These are phyloP conservation scores for Pouteria glomerata DNA, from an alignment of 148 eudicot species.

Conservation along the genomic window DNA sequence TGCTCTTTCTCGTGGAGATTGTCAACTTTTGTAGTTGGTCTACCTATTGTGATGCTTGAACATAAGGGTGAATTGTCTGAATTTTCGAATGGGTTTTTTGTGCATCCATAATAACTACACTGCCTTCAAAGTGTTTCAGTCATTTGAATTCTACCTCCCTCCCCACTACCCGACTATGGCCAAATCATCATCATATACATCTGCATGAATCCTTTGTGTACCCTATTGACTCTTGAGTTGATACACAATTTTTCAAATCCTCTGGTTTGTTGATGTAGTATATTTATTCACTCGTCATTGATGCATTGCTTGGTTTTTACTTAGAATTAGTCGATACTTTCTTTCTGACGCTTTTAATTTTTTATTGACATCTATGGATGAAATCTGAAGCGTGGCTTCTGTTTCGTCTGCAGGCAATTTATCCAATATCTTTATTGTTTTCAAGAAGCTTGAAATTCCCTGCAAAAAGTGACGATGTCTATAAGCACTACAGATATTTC, in stretches of 20 bases:
- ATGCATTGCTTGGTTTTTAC: neutral
- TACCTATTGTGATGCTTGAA: neutral
- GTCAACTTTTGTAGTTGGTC: neutral
- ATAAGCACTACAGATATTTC: conserved; percentile 47
- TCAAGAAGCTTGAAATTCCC: conserved; percentile 74
- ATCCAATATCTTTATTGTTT: conserved; percentile 60
- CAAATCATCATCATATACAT: neutral
- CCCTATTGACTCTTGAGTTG: neutral
- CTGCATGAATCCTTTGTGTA: neutral
- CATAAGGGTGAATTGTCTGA: neutral
- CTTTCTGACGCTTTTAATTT: conserved; percentile 8
- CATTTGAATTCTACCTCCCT: neutral
- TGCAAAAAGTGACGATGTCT: conserved; percentile 42
- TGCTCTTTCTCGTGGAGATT: neutral
- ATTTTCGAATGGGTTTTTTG: neutral
- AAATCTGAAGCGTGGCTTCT: neutral
- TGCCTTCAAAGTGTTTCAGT: neutral
- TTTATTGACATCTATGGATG: neutral
- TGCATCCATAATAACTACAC: neutral
- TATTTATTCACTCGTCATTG: neutral
- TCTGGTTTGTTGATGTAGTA: neutral
- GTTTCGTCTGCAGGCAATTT: conserved; percentile 61
- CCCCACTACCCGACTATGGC: neutral
- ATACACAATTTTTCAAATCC: neutral
- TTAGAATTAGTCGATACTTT: neutral